phyloP scores from a whole-genome alignment of 2,329 filamentous ascomycete species.

The Thielaviopsis cerberus region DNA sequence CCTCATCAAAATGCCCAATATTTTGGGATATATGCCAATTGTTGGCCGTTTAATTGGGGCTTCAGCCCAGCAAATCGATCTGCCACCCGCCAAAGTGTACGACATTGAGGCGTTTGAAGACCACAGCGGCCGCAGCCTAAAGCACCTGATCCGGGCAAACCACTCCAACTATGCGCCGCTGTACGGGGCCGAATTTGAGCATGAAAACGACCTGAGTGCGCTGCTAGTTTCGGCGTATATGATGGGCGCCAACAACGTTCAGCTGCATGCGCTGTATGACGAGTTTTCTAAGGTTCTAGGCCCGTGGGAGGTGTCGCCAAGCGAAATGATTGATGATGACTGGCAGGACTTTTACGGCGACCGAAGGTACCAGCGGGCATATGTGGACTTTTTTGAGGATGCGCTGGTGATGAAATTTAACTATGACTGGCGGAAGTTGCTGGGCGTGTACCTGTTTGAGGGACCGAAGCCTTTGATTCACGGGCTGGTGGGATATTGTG shows the following conservation, averaged over 20 bases:
- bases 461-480: constrained; percentile 64
- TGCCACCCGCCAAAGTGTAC: constrained; percentile 55
- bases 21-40: constrained; percentile 6
- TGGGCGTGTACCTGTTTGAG: constrained; percentile 57
- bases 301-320: constrained; percentile 66
- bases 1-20: not conserved
- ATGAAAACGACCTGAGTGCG: constrained; percentile 71
- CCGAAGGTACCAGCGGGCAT: constrained; percentile 68
- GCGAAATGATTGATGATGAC: constrained; percentile 64
- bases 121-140: constrained; percentile 63
- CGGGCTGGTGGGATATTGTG: constrained; percentile 60
- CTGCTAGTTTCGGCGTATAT: constrained; percentile 72
- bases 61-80: constrained; percentile 22
- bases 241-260: constrained; percentile 53
- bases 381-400: constrained; percentile 90
- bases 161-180: constrained; percentile 78
- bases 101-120: constrained; percentile 60
- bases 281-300: constrained; percentile 52
- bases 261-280: constrained; percentile 70
- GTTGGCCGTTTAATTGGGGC: constrained; percentile 2
- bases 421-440: constrained; percentile 70
- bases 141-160: constrained; percentile 79
- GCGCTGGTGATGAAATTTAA: constrained; percentile 49
- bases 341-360: constrained; percentile 76
- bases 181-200: constrained; percentile 48